Evolutionary conservation across 768 basidiomycete genomes (phyloP), one percentile per base, ranked within the genome.

Genomic region (Dacryopinax primogenitus): DNA sequence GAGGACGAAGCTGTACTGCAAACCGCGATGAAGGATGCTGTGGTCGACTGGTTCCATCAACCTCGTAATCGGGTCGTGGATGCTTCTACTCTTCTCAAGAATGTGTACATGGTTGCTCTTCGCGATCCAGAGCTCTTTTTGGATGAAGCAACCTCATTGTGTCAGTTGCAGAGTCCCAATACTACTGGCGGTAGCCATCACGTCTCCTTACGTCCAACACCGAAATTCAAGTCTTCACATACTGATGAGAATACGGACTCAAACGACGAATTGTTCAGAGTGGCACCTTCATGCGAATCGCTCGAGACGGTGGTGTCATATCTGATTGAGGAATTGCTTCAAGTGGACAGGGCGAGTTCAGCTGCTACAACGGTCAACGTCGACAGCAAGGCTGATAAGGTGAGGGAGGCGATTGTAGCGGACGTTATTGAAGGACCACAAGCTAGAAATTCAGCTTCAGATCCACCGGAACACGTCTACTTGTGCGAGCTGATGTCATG

Each of bases 121-220:
- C 86, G 96, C 32, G 86, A 95, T 72, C 82, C 90, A 0, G 76
- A 80, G 34, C 75, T 81, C 23, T 98, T 98, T 77, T 78, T 96
- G 58, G 79, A 87, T 58, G 82, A 84, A 2, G 84, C 89, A 1
- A 81, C 83, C 65, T 80, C 84, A 2, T 76, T 88, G 28, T 92
- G 90, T 72, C 81, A 84, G 66, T 80, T 98, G 32, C 82, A 83
- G 34, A 80, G 84, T 33, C 87, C 91, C 0, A 87, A 79, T 66
- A 76, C 83, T 45, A 41, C 76, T 26, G 73, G 78, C 33, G 81
- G 84, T 65, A n/a, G 63, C n/a, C 73, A 72, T 33, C 84, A 86
- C 45, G 79, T 92, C 66, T 82, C 76, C 67, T 75, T 88, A 33
- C 84, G 83, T 68, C 71, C 77, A 69, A 65, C 9, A 67, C 65